These are phyloP conservation scores for Bacterosira constricta DNA, from an alignment of 108 stramenopile species.

Conservation along the genomic window DNA sequence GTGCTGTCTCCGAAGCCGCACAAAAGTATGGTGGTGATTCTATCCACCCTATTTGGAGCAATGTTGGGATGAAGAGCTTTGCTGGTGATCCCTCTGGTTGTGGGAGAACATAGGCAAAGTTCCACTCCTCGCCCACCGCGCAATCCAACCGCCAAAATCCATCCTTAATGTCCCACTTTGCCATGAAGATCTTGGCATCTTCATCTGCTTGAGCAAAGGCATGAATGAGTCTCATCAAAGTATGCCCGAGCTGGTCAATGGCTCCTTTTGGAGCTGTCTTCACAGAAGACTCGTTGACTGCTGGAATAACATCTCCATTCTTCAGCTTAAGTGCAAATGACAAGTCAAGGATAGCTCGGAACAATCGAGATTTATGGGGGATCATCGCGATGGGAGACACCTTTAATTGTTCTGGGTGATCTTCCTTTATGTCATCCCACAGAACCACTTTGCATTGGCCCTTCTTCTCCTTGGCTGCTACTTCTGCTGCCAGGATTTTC, in stretches of 20 bases:
- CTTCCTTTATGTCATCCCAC: not conserved
- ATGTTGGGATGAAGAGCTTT: slow-evolving; percentile 26
- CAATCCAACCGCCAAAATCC: too few relatives aligned
- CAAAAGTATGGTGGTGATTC: too few relatives aligned
- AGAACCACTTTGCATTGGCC: not conserved
- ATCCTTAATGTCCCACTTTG: too few relatives aligned
- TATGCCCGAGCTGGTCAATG: too few relatives aligned
- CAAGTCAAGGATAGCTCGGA: not conserved
- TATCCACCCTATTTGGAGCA: too few relatives aligned
- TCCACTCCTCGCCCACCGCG: slow-evolving; percentile 1
- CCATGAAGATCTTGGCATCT: too few relatives aligned
- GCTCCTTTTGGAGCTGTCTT: not conserved
- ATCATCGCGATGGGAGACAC: slow-evolving; percentile 3
- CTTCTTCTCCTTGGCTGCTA: slow-evolving; percentile 49
- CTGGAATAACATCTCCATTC: not conserved
- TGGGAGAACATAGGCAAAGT: slow-evolving; percentile 4
- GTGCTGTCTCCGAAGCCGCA: too few relatives aligned
- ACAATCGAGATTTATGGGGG: not conserved
- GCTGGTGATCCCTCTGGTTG: not conserved
- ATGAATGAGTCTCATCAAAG: not conserved
- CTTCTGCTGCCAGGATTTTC: slow-evolving; percentile 39
- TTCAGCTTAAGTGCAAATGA: too few relatives aligned
- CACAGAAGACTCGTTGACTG: not conserved
- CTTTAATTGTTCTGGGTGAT: not conserved
- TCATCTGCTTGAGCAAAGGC: too few relatives aligned